These are phyloP conservation scores for Gossypium longicalyx DNA, from an alignment of 345 rosid species.

Conservation along the genomic window DNA sequence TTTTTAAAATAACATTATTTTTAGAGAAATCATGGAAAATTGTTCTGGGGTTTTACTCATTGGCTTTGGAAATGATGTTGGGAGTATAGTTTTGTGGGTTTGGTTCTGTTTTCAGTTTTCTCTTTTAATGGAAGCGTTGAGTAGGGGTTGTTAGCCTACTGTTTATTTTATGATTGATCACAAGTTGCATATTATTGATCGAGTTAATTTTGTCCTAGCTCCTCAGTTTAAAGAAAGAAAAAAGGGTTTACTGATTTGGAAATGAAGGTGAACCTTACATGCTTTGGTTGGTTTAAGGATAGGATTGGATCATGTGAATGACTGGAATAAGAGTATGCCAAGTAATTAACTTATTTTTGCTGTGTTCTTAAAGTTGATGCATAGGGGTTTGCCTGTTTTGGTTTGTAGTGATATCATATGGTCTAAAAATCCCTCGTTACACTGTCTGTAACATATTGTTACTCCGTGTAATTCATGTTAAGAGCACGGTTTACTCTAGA, in stretches of 20 bases:
- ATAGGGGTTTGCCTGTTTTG: background rate
- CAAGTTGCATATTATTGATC: slow-evolving; percentile 6
- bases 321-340: background rate
- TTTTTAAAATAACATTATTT: background rate
- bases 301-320: slow-evolving; percentile 9
- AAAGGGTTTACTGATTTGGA: background rate
- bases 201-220: background rate
- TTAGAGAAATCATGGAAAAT: background rate
- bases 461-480: background rate
- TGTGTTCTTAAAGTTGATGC: background rate
- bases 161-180: background rate
- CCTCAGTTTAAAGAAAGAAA: background rate
- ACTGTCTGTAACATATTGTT: background rate
- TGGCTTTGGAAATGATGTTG: slow-evolving; percentile 1
- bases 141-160: background rate
- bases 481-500: background rate
- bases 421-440: background rate
- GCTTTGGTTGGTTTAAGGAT: background rate
- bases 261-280: background rate
- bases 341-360: background rate
- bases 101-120: background rate
- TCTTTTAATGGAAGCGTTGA: background rate
- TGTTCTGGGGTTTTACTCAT: background rate
- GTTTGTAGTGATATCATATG: background rate
- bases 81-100: background rate